phyloP scores from a whole-genome alignment of 768 basidiomycete species.

The Russula sp. region DNA sequence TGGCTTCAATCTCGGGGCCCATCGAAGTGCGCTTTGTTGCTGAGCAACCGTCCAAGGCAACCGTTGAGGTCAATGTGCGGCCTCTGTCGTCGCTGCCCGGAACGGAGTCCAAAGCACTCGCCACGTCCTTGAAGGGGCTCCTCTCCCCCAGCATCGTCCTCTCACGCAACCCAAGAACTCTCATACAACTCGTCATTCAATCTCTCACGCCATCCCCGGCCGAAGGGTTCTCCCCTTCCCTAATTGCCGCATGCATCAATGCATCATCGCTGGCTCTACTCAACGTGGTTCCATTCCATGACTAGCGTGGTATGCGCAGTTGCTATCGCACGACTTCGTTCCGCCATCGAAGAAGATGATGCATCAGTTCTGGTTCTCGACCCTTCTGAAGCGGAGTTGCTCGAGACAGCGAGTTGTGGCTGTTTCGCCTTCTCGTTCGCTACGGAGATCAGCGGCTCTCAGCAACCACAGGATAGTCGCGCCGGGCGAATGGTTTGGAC shows the following conservation, averaged over 20 bases:
- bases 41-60: constrained; percentile 69
- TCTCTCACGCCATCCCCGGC: constrained; percentile 40
- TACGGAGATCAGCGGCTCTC: constrained; percentile 18
- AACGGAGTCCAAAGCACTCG: constrained; percentile 62
- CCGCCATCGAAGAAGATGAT: constrained; percentile 24
- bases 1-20: constrained; percentile 78
- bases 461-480: constrained; percentile 25
- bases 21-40: constrained; percentile 67
- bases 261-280: constrained; percentile 66
- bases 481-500: constrained; percentile 48
- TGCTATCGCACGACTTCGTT: constrained; percentile 45
- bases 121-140: constrained; percentile 51
- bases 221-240: constrained; percentile 21
- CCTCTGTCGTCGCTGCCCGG: constrained; percentile 68
- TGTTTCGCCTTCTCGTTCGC: constrained; percentile 61
- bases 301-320: constrained; percentile 70
- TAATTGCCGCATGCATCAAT: constrained; percentile 67
- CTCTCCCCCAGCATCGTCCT: constrained; percentile 65
- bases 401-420: constrained; percentile 45
- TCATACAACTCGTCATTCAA: constrained; percentile 78
- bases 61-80: constrained; percentile 70
- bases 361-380: constrained; percentile 47
- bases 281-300: constrained; percentile 70
- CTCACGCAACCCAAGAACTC: constrained; percentile 61
- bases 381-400: constrained; percentile 47